Evolutionary conservation across 139 green algal species (phyloP), one percentile per base, ranked within the genome.

Genomic region (Tetradesmus lagerheimii): DNA sequence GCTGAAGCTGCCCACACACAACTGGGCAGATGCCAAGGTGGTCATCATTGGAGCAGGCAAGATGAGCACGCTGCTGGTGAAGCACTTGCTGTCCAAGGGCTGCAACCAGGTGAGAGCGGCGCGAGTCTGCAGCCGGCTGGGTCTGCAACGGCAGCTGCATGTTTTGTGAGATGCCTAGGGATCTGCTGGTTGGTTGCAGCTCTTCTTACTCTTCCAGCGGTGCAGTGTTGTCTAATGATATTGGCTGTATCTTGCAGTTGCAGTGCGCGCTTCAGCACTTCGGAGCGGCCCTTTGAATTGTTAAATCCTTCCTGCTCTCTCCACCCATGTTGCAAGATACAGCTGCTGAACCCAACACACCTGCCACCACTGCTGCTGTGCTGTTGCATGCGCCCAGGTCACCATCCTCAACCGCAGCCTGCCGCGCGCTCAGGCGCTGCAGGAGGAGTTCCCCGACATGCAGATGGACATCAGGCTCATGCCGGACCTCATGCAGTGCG

Each of bases 21-120:
- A 93, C 89, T 98, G 97, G 66, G 88, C 94, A 45, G 96, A 97
- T 75, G 95, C 96, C 34, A 93, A 93, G 75, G 95, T 99, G 5
- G 96, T 94, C 94, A 99, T 99, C 94, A 99, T 99, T 57, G 98
- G 98, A 27, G 98, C 98, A 16, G 98, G 98, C 91, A 99, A 98
- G 92, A 99, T 99, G 98, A 98, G 96, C 29, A 95, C 94, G 41
- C 94, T 99, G 85, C 96, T 99, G 75, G 98, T 99, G 12, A 99
- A 99, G 96, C 98, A 99, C 93, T 93, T 99, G 78, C 83, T 93
- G 35, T 98, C 95, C 83, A 99, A 99, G 96, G 97, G 97, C 81
- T 99, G 97, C 96, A 97, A 38, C 31, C 74, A 82, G 71, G 57
- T 71, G 57, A 71, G 57, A 31, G 25, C 57, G 9, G 57, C 47